Conservation (phyloP, 306 rosid species). For the Pyrus pyrifolia region DNA sequence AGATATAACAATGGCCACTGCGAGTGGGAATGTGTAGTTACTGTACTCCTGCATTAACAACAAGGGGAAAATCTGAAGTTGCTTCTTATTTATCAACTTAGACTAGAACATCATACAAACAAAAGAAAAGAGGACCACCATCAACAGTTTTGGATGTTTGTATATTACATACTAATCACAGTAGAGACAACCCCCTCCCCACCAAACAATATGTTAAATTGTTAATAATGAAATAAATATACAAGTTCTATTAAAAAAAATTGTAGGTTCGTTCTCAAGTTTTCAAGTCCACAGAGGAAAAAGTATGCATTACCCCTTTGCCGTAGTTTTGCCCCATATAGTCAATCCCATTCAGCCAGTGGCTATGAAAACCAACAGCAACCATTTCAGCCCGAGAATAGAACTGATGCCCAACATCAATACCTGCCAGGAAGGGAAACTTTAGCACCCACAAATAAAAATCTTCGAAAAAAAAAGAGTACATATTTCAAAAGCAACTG, state of each 20-base stretch:
- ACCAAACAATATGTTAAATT: not conserved
- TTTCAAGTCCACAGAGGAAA: not conserved
- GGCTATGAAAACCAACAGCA: conserved; percentile 86
- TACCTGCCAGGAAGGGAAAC: conserved; percentile 46
- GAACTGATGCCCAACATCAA: conserved; percentile 85
- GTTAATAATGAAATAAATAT: not conserved
- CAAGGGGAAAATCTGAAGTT: not conserved
- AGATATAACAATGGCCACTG: conserved; percentile 84
- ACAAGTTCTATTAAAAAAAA: not conserved
- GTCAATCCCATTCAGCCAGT: conserved; percentile 95
- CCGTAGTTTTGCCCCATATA: conserved; percentile 58
- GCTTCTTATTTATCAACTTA: not conserved
- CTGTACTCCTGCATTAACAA: conserved; percentile 38
- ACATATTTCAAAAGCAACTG: not conserved
- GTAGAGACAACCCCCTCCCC: not conserved
- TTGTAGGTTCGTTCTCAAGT: not conserved
- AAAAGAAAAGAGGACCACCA: not conserved
- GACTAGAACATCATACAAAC: not conserved
- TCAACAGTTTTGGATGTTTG: not conserved
- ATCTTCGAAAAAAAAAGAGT: not conserved
- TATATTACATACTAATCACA: not conserved
- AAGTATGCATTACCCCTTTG: conserved; percentile 51
- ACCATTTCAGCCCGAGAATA: conserved; percentile 99
- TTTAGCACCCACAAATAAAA: conserved; percentile 1
- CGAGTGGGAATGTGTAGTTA: conserved; percentile 53